Evolutionary conservation across 805 yeast species (phyloP).

Genomic region (Metschnikowia kofuensis): DNA sequence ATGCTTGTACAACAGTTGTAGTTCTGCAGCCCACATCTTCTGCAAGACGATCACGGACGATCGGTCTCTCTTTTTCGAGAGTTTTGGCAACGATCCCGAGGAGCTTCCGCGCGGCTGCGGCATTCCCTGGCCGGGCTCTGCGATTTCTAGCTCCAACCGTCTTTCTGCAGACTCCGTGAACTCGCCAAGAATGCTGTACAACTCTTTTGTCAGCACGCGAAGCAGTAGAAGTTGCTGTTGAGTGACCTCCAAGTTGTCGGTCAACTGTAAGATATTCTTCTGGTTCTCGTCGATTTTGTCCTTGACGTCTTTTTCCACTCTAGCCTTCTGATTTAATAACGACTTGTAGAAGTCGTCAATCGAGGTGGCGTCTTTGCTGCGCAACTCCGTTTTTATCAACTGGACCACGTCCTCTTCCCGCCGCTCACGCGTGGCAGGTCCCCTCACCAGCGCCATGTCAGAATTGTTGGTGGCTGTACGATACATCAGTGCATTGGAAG

Average conservation of each 20-base stretch:
- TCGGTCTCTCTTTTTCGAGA: constrained; percentile 47
- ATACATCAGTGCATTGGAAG: constrained; percentile 19
- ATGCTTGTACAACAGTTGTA: constrained; percentile 67
- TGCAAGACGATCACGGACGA: constrained; percentile 71
- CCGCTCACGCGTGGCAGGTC: constrained; percentile 7
- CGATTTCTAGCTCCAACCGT: constrained; percentile 46
- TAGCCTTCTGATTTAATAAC: constrained; percentile 45
- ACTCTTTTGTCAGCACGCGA: constrained; percentile 55
- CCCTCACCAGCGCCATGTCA: constrained; percentile 14
- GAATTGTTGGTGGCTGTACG: constrained; percentile 13
- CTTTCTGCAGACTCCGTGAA: constrained; percentile 62
- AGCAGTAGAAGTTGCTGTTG: constrained; percentile 61
- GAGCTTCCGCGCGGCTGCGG: constrained; percentile 9
- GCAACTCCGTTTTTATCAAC: constrained; percentile 38
- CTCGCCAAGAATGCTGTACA: constrained; percentile 56
- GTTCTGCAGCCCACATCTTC: constrained; percentile 75
- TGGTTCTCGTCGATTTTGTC: constrained; percentile 59
- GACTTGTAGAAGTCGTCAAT: constrained; percentile 67
- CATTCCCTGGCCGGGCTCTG: constrained; percentile 15
- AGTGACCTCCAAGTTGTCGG: constrained; percentile 59
- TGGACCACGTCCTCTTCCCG: constrained; percentile 13
- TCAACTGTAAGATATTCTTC: constrained; percentile 56
- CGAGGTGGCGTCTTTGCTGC: constrained; percentile 66
- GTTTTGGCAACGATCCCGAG: constrained; percentile 14
- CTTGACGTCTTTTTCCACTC: constrained; percentile 57